Conservation (phyloP, 441 rosid genomes). For the Populus hybrid region DNA sequence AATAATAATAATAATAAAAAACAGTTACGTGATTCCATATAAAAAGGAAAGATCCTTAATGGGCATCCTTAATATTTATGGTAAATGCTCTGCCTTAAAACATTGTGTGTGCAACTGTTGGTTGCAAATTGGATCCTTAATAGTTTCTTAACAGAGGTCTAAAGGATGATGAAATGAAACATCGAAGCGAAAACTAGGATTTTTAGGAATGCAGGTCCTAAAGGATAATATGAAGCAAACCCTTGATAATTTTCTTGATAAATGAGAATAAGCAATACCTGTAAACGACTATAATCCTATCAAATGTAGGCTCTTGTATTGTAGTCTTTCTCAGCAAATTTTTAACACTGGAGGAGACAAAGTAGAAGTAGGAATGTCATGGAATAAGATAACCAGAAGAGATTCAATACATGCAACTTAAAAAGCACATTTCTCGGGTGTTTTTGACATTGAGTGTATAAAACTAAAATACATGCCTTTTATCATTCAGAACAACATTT, state of each 20-base stretch:
- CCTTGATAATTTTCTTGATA: not conserved
- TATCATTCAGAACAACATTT: not conserved
- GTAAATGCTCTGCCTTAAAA: too few species aligned
- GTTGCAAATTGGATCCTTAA: too few species aligned
- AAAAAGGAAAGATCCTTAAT: too few species aligned
- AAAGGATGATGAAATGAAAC: too few species aligned
- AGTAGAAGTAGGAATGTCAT: constrained; percentile 15
- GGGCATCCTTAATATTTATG: too few species aligned
- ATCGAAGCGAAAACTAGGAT: not conserved
- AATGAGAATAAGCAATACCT: constrained; percentile 42
- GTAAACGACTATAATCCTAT: constrained; percentile 92
- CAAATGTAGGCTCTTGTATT: constrained; percentile 96
- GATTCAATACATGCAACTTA: constrained; percentile 5
- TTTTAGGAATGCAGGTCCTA: not conserved
- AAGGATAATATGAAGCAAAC: not conserved
- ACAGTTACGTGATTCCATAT: constrained; percentile 1
- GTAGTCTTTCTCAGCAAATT: constrained; percentile 68
- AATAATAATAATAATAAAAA: not conserved
- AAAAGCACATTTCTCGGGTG: not conserved
- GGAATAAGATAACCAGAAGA: constrained; percentile 12
- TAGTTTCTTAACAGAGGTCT: too few species aligned
- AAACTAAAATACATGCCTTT: not conserved
- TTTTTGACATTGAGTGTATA: not conserved
- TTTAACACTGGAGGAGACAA: constrained; percentile 43
- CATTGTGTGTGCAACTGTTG: not conserved